Conservation (phyloP, 345 rosid genomes). For the Gossypium sturtianum region DNA sequence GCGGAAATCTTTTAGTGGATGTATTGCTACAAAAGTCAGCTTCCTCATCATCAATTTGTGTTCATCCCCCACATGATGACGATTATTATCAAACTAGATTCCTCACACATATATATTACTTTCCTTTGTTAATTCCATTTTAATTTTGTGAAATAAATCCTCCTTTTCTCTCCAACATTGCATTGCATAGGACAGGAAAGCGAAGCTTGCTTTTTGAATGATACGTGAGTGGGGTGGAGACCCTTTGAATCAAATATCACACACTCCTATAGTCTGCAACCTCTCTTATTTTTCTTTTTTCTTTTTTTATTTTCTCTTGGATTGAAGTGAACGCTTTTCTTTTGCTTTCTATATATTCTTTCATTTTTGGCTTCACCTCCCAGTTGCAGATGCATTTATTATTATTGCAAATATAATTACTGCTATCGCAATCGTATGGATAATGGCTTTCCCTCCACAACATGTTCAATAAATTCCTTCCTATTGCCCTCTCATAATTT, state of each 20-base stretch:
- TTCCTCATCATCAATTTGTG: too few species aligned
- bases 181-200: not conserved
- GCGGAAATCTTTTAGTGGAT: too few species aligned
- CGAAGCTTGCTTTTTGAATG: constrained; percentile 21
- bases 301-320: not conserved
- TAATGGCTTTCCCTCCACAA: not conserved
- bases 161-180: not conserved
- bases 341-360: not conserved
- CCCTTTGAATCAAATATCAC: constrained; percentile 2
- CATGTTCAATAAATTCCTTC: constrained; percentile 14
- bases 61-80: too few species aligned
- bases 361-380: too few species aligned
- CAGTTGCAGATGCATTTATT: too few species aligned
- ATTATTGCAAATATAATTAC: too few species aligned
- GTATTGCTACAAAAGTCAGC: too few species aligned
- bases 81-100: too few species aligned
- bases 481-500: constrained; percentile 14
- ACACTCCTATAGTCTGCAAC: not conserved
- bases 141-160: not conserved
- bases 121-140: not conserved
- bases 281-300: not conserved
- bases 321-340: not conserved
- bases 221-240: constrained; percentile 22
- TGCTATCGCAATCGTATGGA: not conserved
- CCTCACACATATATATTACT: too few species aligned